These are phyloP conservation scores for Annulohypoxylon moriforme DNA, from an alignment of 495 filamentous ascomycete genomes.

Conservation along the genomic window DNA sequence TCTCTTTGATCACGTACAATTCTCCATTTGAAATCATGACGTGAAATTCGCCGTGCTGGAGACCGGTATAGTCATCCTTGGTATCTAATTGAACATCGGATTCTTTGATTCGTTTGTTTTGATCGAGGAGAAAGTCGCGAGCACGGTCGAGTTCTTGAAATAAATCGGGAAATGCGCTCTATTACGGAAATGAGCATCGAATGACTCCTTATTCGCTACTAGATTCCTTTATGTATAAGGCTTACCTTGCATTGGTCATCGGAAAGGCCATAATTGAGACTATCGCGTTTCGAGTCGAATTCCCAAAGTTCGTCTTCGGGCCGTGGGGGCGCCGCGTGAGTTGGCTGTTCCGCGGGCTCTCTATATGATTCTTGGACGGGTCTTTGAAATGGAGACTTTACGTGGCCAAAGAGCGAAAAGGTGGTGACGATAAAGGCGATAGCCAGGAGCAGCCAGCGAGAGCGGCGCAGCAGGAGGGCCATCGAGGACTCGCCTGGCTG, in stretches of 20 bases:
- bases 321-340: neutral
- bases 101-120: constrained; percentile 31
- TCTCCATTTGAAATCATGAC: constrained; percentile 40
- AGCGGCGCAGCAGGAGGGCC: constrained; percentile 31
- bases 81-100: constrained; percentile 25
- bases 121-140: constrained; percentile 31
- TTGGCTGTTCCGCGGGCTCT: constrained; percentile 9
- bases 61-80: constrained; percentile 30
- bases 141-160: constrained; percentile 41
- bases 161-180: constrained; percentile 36
- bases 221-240: neutral
- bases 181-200: constrained; percentile 9
- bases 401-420: constrained; percentile 24
- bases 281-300: constrained; percentile 30
- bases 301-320: constrained; percentile 15
- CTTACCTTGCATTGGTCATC: constrained; percentile 35
- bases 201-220: neutral
- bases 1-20: constrained; percentile 36
- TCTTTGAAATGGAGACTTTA: constrained; percentile 14
- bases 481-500: constrained; percentile 35
- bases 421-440: constrained; percentile 21
- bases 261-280: constrained; percentile 39
- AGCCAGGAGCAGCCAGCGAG: constrained; percentile 36
- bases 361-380: constrained; percentile 1
- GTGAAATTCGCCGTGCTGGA: constrained; percentile 36